Base-by-base conservation (phyloP, 2,329 filamentous ascomycete genomes). In the Penicillium paneum region DNA sequence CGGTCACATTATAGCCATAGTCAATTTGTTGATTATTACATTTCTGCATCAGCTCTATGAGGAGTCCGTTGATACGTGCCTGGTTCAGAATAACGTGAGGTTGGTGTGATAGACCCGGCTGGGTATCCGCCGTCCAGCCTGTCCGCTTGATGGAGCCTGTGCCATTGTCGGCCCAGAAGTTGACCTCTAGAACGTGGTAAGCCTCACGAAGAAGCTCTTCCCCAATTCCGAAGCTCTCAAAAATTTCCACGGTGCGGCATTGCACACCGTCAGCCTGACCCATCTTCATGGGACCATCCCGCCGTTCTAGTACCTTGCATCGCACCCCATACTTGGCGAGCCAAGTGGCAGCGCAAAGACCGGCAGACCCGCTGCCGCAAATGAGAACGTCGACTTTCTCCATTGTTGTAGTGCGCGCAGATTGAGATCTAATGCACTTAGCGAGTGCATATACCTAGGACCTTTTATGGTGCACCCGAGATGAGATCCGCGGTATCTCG, bases 201-300 rank as follows among this genome's bases (percentile, higher is more conserved):
- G 82, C 76, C 54, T 85, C 82, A 32, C 76, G 74, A 29, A 85
- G 74, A 28, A 86, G 71, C 17, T 78, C 72, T 42, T 83, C 81
- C 1, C 78, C 75, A 3, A 86, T 75, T 1, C 77, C 80, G 31
- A 85, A 82, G 41, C 79, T 82, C 62, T 86, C 83, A 47, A 85
- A 83, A 21, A 86, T 78, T 65, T 86, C 83, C 13, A 85, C 81
- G 0, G 82, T 84, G 1, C 82, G 81, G 52, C 79, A 81, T 67
- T 85, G 82, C 17, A 84, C 80, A 1, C 83, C 83, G 56, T 89
- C 85, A 13, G 85, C 86, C 68, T 88, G 83, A 3, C 84, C 85
- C 42, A 79, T 75, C 38, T 75, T 64, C 46, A 87, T 74, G 0
- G 81, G 82, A 0, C 82, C 83, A 3, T 70, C 55, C 5, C 81